phyloP scores from a whole-genome alignment of 306 rosid genomes.

The Cajanus cajan region DNA sequence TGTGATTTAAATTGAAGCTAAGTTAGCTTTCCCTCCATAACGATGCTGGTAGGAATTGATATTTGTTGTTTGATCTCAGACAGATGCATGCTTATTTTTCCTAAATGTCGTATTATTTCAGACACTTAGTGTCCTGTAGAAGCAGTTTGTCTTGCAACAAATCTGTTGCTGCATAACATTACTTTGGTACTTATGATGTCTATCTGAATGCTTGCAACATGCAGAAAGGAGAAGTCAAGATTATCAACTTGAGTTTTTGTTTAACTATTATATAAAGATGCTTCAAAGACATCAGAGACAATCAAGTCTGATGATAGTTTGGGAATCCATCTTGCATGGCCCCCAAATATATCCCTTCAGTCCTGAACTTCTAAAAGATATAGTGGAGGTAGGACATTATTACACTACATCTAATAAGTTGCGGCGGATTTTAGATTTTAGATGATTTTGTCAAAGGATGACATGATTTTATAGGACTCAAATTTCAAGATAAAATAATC shows the following conservation, averaged over 20 bases:
- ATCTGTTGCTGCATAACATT: not conserved
- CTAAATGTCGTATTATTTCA: not conserved
- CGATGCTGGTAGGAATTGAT: too few relatives aligned
- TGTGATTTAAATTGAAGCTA: not conserved
- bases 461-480: not conserved
- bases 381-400: constrained; percentile 67
- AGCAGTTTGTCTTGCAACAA: not conserved
- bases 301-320: constrained; percentile 58
- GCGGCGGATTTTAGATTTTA: constrained; percentile 66
- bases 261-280: constrained; percentile 75
- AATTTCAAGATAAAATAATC: not conserved
- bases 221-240: constrained; percentile 85
- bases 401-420: constrained; percentile 73
- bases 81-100: not conserved
- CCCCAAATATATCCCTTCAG: constrained; percentile 78
- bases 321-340: constrained; percentile 77
- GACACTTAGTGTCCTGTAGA: too few relatives aligned
- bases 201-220: constrained; percentile 32
- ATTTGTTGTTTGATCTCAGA: not conserved
- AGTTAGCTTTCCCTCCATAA: not conserved
- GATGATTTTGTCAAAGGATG: not conserved
- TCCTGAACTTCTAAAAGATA: constrained; percentile 67
- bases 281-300: constrained; percentile 63
- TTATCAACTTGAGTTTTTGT: constrained; percentile 76
- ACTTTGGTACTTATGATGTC: constrained; percentile 28